Percentiles rank a stretch among this genome's conserved stretches.
These are phyloP conservation scores for Kodamaea lidongshanica DNA, from an alignment of 805 yeast species.

Conservation along the genomic window DNA sequence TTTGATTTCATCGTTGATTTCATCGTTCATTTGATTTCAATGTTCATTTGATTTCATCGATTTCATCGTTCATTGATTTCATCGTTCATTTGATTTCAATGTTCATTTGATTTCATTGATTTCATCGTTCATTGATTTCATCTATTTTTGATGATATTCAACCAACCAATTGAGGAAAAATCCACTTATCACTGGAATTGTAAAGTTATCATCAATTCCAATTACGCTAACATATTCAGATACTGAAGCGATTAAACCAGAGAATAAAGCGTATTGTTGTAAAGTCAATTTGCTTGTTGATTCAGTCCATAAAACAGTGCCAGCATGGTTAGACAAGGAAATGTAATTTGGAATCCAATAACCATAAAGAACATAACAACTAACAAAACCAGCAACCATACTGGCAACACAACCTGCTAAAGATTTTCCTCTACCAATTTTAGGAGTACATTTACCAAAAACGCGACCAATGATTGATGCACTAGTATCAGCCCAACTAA, in stretches of 20 bases:
- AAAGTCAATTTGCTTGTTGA: slow-evolving; percentile 53
- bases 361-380: slow-evolving; percentile 68
- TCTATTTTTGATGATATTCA: too few relatives aligned
- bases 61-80: too few relatives aligned
- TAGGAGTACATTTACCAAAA: slow-evolving; percentile 79
- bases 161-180: slow-evolving; percentile 50
- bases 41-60: too few relatives aligned
- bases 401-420: slow-evolving; percentile 91
- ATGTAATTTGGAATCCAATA: slow-evolving; percentile 59
- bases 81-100: too few relatives aligned
- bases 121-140: too few relatives aligned
- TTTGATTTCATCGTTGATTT: too few relatives aligned
- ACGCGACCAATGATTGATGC: slow-evolving; percentile 91
- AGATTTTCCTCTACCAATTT: slow-evolving; percentile 67
- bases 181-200: slow-evolving; percentile 86
- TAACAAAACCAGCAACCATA: slow-evolving; percentile 59
- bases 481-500: slow-evolving; percentile 97
- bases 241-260: slow-evolving; percentile 79
- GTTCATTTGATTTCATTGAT: too few relatives aligned
- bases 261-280: slow-evolving; percentile 46
- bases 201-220: slow-evolving; percentile 85
- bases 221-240: slow-evolving; percentile 79
- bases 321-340: slow-evolving; percentile 45
- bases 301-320: slow-evolving; percentile 60
- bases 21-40: too few relatives aligned